Evolutionary conservation across 192 early-diverging fungal genomes (phyloP).

Genomic region (Neocallimastix lanati): DNA sequence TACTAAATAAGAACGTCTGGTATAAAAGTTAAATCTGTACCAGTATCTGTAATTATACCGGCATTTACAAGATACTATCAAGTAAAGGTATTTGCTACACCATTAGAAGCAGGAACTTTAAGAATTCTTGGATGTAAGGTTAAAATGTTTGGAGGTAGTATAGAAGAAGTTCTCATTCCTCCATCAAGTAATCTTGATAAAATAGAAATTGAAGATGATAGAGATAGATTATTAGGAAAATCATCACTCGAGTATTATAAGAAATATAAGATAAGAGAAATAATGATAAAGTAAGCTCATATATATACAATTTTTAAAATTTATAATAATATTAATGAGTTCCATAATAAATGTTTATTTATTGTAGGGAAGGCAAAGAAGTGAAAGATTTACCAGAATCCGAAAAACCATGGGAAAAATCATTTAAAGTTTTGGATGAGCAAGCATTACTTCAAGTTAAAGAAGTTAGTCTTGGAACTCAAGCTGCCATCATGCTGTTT

Average conservation of each 20-base stretch:
- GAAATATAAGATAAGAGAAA: constrained; percentile 4
- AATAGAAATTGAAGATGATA: constrained; percentile 16
- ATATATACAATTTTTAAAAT: neutral
- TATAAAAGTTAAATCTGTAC: constrained; percentile 31
- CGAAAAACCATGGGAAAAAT: constrained; percentile 13
- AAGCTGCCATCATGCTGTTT: constrained; percentile 59
- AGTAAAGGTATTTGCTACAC: constrained; percentile 46
- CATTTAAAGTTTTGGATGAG: constrained; percentile 35
- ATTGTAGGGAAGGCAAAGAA: neutral
- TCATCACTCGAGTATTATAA: constrained; percentile 6
- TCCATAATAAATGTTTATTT: neutral
- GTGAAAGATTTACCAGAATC: neutral
- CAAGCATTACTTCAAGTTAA: constrained; percentile 50
- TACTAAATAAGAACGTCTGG: constrained; percentile 28
- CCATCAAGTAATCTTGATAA: constrained; percentile 17
- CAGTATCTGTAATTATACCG: constrained; percentile 41
- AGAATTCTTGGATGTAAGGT: constrained; percentile 35
- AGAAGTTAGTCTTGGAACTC: constrained; percentile 25
- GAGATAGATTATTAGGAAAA: constrained; percentile 9
- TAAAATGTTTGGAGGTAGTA: neutral
- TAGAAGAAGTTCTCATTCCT: constrained; percentile 10
- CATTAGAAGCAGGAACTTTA: constrained; percentile 34
- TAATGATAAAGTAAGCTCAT: neutral
- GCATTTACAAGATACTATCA: constrained; percentile 31
- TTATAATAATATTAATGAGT: neutral